Conservation (phyloP, 1,284 basidiomycete genomes). For the Vanrija humicola region DNA sequence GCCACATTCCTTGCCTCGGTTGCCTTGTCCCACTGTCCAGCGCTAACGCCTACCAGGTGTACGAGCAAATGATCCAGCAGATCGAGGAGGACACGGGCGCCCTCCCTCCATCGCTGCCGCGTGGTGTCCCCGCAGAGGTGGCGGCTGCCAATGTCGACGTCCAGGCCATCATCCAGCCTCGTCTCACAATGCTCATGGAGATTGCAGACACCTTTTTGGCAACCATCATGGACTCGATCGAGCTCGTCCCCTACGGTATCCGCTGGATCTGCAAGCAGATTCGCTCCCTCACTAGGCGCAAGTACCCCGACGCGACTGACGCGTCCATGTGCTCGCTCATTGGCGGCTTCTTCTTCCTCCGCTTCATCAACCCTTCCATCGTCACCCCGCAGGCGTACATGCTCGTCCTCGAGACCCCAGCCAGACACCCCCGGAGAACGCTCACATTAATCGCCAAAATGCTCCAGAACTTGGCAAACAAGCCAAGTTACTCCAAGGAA, state of each 20-base stretch:
- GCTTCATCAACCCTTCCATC: constrained; percentile 99
- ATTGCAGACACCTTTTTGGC: constrained; percentile 95
- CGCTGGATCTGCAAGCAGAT: constrained; percentile 99
- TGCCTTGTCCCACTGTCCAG: too few relatives aligned
- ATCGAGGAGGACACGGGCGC: constrained; percentile 94
- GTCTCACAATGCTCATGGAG: constrained; percentile 97
- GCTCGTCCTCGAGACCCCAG: constrained; percentile 95
- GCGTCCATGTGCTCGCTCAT: constrained; percentile 97
- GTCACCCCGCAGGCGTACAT: constrained; percentile 99
- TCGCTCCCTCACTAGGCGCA: constrained; percentile 89
- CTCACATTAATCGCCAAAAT: constrained; percentile 98
- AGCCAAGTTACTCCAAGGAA: constrained; percentile 96
- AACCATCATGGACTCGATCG: constrained; percentile 98
- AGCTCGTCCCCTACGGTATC: constrained; percentile 96
- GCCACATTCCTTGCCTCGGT: neutral
- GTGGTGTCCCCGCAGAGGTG: constrained; percentile 88
- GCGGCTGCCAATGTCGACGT: constrained; percentile 90
- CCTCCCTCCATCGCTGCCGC: constrained; percentile 81
- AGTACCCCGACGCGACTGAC: constrained; percentile 96
- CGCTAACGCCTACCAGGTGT: constrained; percentile 58
- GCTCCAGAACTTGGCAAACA: constrained; percentile 98
- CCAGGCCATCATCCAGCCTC: constrained; percentile 92
- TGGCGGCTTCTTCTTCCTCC: constrained; percentile 98
- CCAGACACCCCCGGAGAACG: constrained; percentile 93
- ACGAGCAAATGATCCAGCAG: constrained; percentile 97